Conservation (phyloP, 2,329 filamentous ascomycete species). For the Fusarium temperatum region DNA sequence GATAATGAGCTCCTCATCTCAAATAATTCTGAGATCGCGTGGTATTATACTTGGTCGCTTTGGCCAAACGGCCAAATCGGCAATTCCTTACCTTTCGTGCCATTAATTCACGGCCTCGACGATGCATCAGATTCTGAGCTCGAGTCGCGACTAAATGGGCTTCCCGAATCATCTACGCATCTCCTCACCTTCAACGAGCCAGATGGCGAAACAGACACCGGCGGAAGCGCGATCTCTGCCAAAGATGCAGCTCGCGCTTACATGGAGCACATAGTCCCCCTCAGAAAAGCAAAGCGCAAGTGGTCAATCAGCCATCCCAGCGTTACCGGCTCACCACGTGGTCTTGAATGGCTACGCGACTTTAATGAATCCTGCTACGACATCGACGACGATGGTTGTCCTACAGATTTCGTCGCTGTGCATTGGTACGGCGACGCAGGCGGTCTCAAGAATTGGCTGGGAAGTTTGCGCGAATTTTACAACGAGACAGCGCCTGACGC, state of each 20-base stretch:
- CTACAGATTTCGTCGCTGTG: slow-evolving; percentile 52
- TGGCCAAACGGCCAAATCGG: slow-evolving; percentile 40
- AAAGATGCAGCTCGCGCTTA: slow-evolving; percentile 52
- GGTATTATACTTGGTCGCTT: slow-evolving; percentile 56
- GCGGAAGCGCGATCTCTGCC: slow-evolving; percentile 51
- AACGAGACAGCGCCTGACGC: slow-evolving; percentile 32
- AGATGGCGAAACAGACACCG: slow-evolving; percentile 50
- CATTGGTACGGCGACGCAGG: slow-evolving; percentile 53
- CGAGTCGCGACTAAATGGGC: slow-evolving; percentile 34
- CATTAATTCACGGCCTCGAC: slow-evolving; percentile 50
- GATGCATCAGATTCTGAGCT: slow-evolving; percentile 44
- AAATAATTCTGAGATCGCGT: slow-evolving; percentile 49
- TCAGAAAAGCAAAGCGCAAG: slow-evolving; percentile 41
- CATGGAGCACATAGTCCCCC: slow-evolving; percentile 48
- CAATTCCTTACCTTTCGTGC: slow-evolving; percentile 48
- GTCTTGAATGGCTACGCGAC: slow-evolving; percentile 51
- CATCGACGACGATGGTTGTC: slow-evolving; percentile 50
- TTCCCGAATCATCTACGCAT: slow-evolving; percentile 49
- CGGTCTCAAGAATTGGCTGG: slow-evolving; percentile 49
- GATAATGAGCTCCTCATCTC: slow-evolving; percentile 51
- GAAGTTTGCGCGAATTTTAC: slow-evolving; percentile 49
- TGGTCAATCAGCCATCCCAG: slow-evolving; percentile 54
- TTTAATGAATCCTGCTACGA: slow-evolving; percentile 54
- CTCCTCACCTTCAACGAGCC: slow-evolving; percentile 55
- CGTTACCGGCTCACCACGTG: slow-evolving; percentile 52